Base-by-base conservation (phyloP, 106 monocot species). In the Dactylorhiza incarnata region DNA sequence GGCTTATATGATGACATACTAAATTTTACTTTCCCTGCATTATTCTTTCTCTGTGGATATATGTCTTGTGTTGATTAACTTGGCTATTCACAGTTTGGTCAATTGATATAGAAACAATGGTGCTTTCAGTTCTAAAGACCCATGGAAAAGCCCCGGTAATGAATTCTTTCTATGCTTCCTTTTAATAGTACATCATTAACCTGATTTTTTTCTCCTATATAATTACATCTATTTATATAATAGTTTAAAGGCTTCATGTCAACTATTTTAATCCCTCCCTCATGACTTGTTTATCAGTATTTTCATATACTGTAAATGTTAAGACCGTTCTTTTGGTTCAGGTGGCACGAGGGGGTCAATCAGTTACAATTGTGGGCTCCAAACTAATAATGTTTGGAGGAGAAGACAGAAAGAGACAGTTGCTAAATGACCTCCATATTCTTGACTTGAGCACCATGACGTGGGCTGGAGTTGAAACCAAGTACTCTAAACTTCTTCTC, bases 341-440 rank as follows among this genome's bases (percentile, higher is more conserved):
- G 95, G 85, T 79, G 74, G 84, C 95, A 77, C 86, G 95, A 78
- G 88, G 80, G 74, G 92, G 92, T 5, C 90, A 93, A 78, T 92
- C 92, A 75, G 85, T 90, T 48, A 75, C 87, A 45, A 29, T 95
- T 48, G 76, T 90, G 67, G 95, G 95, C 54, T 87, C 92, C 6
- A 85, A 72, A 70, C 68, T 95, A 66, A 62, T 92, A 77, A 85
- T 95, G 83, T 95, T 95, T 89, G 95, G 95, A 72, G 95, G 95
- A 69, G 95, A 95, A 84, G 88, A 86, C 77, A 78, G 45, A 43
- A 87, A 47, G 50, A 87, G 88, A 75, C 72, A 56, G 45, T 77
- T 90, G 43, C 76, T 95, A 48, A 93, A 90, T 85, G 95, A 95
- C 68, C 85, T 95, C 45, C 82, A 92, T 78, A 76, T 95, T 87